phyloP scores from a whole-genome alignment of 345 rosid genomes.

The Triadica sebifera region DNA sequence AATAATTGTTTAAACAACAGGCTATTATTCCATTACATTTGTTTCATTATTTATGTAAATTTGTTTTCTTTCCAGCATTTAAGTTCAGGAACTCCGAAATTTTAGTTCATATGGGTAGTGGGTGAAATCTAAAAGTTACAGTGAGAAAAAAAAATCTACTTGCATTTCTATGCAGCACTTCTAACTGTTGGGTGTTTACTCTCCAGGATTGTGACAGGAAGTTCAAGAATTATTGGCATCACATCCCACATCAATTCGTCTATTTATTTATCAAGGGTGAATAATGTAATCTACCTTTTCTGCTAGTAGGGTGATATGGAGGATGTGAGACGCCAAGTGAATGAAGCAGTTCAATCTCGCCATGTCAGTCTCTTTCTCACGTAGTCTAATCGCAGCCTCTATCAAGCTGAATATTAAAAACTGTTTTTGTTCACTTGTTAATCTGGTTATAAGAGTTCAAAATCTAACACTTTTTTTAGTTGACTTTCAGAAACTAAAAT shows the following conservation, averaged over 20 bases:
- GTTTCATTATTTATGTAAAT: not conserved
- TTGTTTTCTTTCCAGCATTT: no score
- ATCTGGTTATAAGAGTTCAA: not conserved
- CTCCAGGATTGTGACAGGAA: not conserved
- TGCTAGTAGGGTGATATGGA: slow-evolving; percentile 74
- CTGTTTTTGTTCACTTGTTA: slow-evolving; percentile 6
- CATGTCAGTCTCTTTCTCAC: slow-evolving; percentile 50
- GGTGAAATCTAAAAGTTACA: not conserved
- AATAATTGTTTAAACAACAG: not conserved
- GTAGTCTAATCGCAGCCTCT: not conserved
- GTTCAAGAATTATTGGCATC: not conserved
- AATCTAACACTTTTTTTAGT: not conserved
- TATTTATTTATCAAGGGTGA: not conserved
- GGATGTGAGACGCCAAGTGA: slow-evolving; percentile 84
- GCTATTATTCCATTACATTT: not conserved
- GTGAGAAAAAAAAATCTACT: not conserved
- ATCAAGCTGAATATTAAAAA: not conserved
- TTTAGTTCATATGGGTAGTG: no score
- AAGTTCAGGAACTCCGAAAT: no score
- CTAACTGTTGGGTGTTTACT: not conserved
- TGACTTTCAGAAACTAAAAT: not conserved
- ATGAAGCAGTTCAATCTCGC: slow-evolving; percentile 79
- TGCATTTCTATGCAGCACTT: not conserved
- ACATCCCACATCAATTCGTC: not conserved
- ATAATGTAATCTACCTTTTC: slow-evolving; percentile 5